Evolutionary conservation across 768 basidiomycete species (phyloP).

Genomic region (Leccinum obscurum): DNA sequence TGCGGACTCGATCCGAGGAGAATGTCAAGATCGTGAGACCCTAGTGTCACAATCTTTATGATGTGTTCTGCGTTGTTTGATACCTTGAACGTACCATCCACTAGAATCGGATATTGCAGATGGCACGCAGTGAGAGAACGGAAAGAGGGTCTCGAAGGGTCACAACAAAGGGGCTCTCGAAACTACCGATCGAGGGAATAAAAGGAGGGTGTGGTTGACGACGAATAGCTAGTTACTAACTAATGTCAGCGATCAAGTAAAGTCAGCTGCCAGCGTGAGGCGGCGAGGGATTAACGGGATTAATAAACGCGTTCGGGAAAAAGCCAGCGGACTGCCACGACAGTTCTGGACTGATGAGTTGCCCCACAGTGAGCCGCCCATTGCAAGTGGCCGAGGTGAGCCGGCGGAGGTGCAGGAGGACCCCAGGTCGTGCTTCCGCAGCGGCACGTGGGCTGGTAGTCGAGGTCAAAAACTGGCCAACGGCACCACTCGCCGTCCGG

Average conservation of each 20-base stretch:
- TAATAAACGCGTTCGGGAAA: slow-evolving; percentile 48
- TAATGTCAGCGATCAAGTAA: slow-evolving; percentile 19
- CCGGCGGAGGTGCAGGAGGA: slow-evolving; percentile 35
- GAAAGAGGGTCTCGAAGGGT: slow-evolving; percentile 12
- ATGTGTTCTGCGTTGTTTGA: slow-evolving; percentile 36
- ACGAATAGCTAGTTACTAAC: slow-evolving; percentile 5
- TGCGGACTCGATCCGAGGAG: no score
- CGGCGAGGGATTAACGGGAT: slow-evolving; percentile 51
- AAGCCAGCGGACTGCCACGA: slow-evolving; percentile 56
- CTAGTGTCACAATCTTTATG: slow-evolving; percentile 31
- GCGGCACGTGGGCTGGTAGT: slow-evolving; percentile 47
- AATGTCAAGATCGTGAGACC: neutral
- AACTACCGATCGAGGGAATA: neutral
- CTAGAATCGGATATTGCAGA: slow-evolving; percentile 23
- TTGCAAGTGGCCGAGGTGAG: slow-evolving; percentile 35
- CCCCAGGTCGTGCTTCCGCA: slow-evolving; percentile 47
- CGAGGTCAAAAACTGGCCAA: slow-evolving; percentile 51
- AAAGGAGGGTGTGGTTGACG: neutral
- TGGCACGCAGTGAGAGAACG: slow-evolving; percentile 19
- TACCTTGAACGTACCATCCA: slow-evolving; percentile 20
- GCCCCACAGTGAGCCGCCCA: slow-evolving; percentile 43
- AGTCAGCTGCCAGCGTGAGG: slow-evolving; percentile 35
- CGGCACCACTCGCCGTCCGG: slow-evolving; percentile 43
- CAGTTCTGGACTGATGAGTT: slow-evolving; percentile 36
- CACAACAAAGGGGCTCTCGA: neutral